Base-by-base conservation (phyloP, 768 basidiomycete genomes). In the Leccinum subgranulosum region DNA sequence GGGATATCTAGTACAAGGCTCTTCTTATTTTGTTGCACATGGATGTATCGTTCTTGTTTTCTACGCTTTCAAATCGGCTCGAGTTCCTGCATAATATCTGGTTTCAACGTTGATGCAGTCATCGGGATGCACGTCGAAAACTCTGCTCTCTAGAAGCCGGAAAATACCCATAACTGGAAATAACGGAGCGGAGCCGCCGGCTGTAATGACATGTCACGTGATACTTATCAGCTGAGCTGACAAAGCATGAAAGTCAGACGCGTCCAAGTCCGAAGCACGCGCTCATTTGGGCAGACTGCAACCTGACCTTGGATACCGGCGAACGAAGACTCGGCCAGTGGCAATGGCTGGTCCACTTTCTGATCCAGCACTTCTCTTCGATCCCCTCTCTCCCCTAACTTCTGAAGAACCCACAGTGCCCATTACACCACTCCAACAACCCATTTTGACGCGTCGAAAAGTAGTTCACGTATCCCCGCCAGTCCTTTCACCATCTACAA, bases 391-490 rank as follows among this genome's bases (percentile, higher is more conserved):
- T 19, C 19, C 67, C 52, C 67, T 66, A 48, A 58, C 59, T 34
- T 36, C 69, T 6, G n/a, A 31, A 27, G 60, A 55, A 14, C 28
- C 47, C 9, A 34, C 29, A 27, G 60, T 54, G 15, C 28, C 47
- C 9, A 34, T 27, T 29, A 52, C 49, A 21, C 58, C 61, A 51
- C 59, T 62, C 6, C 59, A 31, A 23, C 41, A 2, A 19, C 53
- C 48, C 27, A 8, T 47, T 23, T 27, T 36, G 54, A 60, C 60
- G 56, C 64, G 63, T 57, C 60, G 9, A 51, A 60, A 48, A 39
- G 5, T 12, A 3, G 66, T 75, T 67, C 78, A 74, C 60, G 70
- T 84, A 55, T 64, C 56, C 19, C 68, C 65, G 36, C 82, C 81
- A 14, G 54, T 49, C 27, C 68, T 84, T 23, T 60, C 75, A 39